Conservation (phyloP, 768 basidiomycete genomes). For the Chalciporus chontae region DNA sequence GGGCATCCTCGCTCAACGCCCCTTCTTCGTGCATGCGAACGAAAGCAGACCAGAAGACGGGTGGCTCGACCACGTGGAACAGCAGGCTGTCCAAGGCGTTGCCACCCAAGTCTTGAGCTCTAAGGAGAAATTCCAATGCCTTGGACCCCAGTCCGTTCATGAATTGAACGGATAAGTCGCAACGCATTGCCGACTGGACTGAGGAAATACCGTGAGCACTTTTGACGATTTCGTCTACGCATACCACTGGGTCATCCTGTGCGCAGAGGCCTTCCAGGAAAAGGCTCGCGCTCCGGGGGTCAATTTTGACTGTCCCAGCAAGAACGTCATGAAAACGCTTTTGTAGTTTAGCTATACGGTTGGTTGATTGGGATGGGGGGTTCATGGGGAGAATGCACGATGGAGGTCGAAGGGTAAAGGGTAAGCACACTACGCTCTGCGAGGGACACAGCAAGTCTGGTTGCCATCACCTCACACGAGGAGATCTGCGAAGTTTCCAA, state of each 20-base stretch:
- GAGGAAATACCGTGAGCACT: constrained; percentile 8
- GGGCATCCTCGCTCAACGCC: constrained; percentile 30
- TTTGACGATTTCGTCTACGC: constrained; percentile 34
- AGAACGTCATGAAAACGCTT: constrained; percentile 31
- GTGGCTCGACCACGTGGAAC: constrained; percentile 39
- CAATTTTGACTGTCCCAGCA: constrained; percentile 19
- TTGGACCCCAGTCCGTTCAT: constrained; percentile 37
- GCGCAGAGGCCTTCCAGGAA: constrained; percentile 44
- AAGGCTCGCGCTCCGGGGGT: constrained; percentile 8
- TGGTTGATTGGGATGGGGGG: too few species aligned
- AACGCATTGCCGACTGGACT: constrained; percentile 37
- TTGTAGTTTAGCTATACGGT: constrained; percentile 12
- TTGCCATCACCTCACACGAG: too few species aligned
- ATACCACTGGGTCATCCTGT: constrained; percentile 33
- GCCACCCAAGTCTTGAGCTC: constrained; percentile 38
- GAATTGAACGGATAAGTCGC: constrained; percentile 32
- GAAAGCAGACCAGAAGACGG: constrained; percentile 43
- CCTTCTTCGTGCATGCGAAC: constrained; percentile 26
- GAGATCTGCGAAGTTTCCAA: too few species aligned
- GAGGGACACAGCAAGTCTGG: too few species aligned
- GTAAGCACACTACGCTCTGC: too few species aligned
- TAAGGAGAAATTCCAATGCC: constrained; percentile 36
- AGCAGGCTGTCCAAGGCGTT: constrained; percentile 36
- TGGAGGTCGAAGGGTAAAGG: too few species aligned
- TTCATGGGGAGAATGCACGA: neutral